Evolutionary conservation across 1,139 yeast species (phyloP).

Genomic region (Candida pseudocylindracea): DNA sequence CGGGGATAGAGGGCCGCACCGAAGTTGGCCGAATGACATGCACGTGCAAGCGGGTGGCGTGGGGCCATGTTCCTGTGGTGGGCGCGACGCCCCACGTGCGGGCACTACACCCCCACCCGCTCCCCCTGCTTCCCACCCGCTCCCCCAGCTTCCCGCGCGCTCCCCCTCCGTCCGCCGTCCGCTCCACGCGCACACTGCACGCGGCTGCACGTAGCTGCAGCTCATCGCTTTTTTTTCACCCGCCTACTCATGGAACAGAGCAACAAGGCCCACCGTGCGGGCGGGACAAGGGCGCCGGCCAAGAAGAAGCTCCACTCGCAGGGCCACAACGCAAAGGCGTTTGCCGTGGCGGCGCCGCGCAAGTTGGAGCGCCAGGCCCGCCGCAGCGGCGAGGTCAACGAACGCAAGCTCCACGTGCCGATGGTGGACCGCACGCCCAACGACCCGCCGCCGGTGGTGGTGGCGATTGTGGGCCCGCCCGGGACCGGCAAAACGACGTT

Average conservation of each 20-base stretch:
- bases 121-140: too few species aligned
- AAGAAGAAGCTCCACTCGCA: constrained; percentile 79
- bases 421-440: constrained; percentile 97
- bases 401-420: constrained; percentile 80
- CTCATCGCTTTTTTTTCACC: too few species aligned
- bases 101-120: too few species aligned
- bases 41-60: too few species aligned
- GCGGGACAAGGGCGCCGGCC: constrained; percentile 14
- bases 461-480: constrained; percentile 96
- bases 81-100: too few species aligned
- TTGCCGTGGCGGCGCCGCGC: constrained; percentile 83
- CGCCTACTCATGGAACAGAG: not conserved
- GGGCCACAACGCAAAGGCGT: constrained; percentile 87
- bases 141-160: too few species aligned
- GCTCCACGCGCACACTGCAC: too few species aligned
- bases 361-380: constrained; percentile 70
- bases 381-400: constrained; percentile 71
- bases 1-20: too few species aligned
- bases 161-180: too few species aligned
- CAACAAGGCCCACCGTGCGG: constrained; percentile 1
- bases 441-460: constrained; percentile 87
- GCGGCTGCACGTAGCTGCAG: too few species aligned
- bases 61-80: too few species aligned
- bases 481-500: constrained; percentile 96
- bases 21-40: too few species aligned